phyloP scores from a whole-genome alignment of 2,329 filamentous ascomycete genomes.

The Gliomastix tumulicola region DNA sequence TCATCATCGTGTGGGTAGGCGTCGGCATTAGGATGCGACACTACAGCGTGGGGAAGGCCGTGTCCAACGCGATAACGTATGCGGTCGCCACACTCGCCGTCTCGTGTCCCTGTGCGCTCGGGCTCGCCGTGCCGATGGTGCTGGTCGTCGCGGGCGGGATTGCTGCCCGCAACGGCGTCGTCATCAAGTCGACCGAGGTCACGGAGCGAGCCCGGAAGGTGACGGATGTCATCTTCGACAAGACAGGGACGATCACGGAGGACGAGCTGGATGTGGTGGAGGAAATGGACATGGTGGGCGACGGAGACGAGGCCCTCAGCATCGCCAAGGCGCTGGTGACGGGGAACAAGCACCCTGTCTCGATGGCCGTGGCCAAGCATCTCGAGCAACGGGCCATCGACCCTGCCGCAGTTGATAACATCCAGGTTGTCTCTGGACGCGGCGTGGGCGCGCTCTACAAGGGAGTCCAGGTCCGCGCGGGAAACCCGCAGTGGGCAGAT shows the following conservation, averaged over 20 bases:
- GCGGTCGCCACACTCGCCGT: constrained; percentile 67
- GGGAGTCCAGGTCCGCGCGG: constrained; percentile 25
- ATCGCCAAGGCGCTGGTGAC: constrained; percentile 15
- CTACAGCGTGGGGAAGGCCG: constrained; percentile 38
- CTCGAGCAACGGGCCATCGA: constrained; percentile 15
- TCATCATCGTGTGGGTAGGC: constrained; percentile 61
- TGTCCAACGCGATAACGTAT: constrained; percentile 60
- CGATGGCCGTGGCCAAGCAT: constrained; percentile 33
- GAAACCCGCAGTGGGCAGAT: constrained; percentile 37
- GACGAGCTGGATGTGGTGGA: constrained; percentile 40
- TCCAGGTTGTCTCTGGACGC: constrained; percentile 29
- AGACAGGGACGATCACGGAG: constrained; percentile 68
- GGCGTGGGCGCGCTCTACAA: constrained; percentile 27
- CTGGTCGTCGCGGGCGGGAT: constrained; percentile 63
- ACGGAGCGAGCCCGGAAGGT: constrained; percentile 57
- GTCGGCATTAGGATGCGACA: constrained; percentile 38
- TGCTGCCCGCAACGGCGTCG: constrained; percentile 55
- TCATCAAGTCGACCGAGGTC: constrained; percentile 60
- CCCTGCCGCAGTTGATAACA: constrained; percentile 9
- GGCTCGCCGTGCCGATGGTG: constrained; percentile 71
- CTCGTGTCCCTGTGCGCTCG: constrained; percentile 74
- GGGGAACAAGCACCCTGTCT: constrained; percentile 42
- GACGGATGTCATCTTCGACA: constrained; percentile 69
- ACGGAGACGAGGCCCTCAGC: constrained; percentile 2
- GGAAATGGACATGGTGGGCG: constrained; percentile 1